Percentiles rank a stretch among this genome's conserved stretches.
phyloP scores from a whole-genome alignment of 2,329 filamentous ascomycete species.

The Mollisia scopiformis region DNA sequence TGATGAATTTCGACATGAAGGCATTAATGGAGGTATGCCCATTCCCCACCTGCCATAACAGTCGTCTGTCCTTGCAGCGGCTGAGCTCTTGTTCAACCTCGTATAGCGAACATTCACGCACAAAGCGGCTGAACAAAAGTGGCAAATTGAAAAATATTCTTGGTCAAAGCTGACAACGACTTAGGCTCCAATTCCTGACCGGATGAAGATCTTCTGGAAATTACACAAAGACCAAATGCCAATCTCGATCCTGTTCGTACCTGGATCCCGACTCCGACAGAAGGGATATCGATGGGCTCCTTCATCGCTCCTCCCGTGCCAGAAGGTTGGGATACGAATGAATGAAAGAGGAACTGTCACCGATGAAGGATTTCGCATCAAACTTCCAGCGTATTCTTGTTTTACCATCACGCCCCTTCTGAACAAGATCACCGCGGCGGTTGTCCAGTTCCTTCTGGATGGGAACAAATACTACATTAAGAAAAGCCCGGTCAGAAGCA shows the following conservation, averaged over 20 bases:
- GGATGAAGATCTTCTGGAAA: conserved; percentile 9
- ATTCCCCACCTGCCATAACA: too few relatives aligned
- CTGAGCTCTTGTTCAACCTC: too few relatives aligned
- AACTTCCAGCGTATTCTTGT: background rate
- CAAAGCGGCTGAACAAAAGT: too few relatives aligned
- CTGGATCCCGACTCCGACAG: conserved; percentile 7
- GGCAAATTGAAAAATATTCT: too few relatives aligned
- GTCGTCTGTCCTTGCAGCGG: background rate
- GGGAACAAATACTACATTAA: conserved; percentile 13
- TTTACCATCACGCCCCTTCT: conserved; percentile 2
- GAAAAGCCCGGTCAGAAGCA: conserved; percentile 6
- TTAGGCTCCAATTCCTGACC: background rate
- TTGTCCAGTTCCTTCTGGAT: conserved; percentile 7
- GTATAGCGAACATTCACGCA: too few relatives aligned
- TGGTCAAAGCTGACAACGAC: background rate
- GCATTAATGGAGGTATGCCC: background rate
- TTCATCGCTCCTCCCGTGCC: conserved; percentile 11
- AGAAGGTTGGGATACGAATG: background rate
- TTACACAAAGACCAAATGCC: conserved; percentile 7
- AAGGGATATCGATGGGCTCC: conserved; percentile 13
- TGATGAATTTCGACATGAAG: conserved; percentile 16
- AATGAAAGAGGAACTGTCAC: conserved; percentile 6
- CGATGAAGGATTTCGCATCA: conserved; percentile 4
- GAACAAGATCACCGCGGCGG: background rate
- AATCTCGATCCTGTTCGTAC: conserved; percentile 9